Conservation (phyloP, 768 basidiomycete genomes). For the Pisolithus marmoratus region DNA sequence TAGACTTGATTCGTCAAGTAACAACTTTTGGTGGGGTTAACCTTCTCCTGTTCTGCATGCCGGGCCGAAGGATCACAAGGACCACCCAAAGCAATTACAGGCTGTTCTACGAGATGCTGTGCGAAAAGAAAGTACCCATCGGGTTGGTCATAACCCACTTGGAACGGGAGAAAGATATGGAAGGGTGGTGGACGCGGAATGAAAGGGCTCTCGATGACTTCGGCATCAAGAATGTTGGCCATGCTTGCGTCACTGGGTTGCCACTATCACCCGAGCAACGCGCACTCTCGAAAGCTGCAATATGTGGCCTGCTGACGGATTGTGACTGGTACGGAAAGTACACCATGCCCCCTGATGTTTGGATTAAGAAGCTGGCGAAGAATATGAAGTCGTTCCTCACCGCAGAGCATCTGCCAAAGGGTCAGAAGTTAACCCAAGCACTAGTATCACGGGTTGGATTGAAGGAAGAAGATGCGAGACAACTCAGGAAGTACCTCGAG, state of each 20-base stretch:
- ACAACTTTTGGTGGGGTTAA: constrained; percentile 2
- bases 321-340: not conserved
- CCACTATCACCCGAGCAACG: not conserved
- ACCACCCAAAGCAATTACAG: not conserved
- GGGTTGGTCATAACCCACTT: constrained; percentile 8
- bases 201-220: not conserved
- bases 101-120: constrained; percentile 8
- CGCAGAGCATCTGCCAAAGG: no score
- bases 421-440: no score
- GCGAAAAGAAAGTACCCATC: constrained; percentile 1
- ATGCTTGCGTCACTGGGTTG: not conserved
- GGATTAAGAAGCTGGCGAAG: no score
- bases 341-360: no score
- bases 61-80: constrained; percentile 3
- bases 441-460: no score
- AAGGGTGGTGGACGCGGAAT: constrained; percentile 25
- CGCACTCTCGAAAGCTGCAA: not conserved
- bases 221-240: not conserved
- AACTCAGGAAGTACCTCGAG: no score
- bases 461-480: no score
- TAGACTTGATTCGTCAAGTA: not conserved
- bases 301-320: not conserved
- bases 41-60: constrained; percentile 14
- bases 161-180: constrained; percentile 17
- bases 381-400: no score